Evolutionary conservation across 129 eudicot genomes (phyloP), one percentile per base, ranked within the genome.

Genomic region (Artemisia tridentata): DNA sequence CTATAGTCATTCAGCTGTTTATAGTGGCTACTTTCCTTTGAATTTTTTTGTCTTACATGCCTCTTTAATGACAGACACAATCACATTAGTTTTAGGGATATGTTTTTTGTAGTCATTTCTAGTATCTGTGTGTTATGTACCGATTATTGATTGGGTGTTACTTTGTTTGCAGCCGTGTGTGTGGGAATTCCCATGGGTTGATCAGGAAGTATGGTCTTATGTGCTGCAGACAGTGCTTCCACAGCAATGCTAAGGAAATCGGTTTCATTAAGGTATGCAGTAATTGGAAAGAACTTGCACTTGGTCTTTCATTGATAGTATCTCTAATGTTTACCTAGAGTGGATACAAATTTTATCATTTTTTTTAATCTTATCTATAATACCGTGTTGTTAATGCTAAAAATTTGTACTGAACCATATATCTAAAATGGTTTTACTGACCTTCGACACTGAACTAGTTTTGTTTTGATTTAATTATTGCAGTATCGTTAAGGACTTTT

Each of bases 141-240:
- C 7, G 12, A 25, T 49, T 19, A 11, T 56, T 63, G 48, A 63
- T 27, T 14, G 13, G 18, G 18, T 18, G 1, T 54, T 73, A 8
- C 78, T 54, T 17, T 16, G 61, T 79, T 55, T 51, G 73, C 85
- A 91, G 97, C 68, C 97, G 97, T 5, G 97, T 91, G 69, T 91
- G 97, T 72, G 97, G 95, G 4, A 91, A 91, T 57, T 85, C 96
- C 3, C 96, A 90, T 21, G 96, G 85, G 2, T 27, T 90, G 27
- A 87, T 90, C 31, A 76, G 96, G 56, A 91, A 91, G 78, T 91
- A 91, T 68, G 97, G 89, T 16, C 85, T 91, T 17, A 88, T 91
- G 95, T 91, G 95, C 83, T 85, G 97, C 88, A 83, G 97, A 64
- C 97, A 91, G 77, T 91, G 97, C 81, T 90, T 90, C 75, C 89